Conservation (phyloP, 495 filamentous ascomycete species). For the Hyaloscypha finlandica region DNA sequence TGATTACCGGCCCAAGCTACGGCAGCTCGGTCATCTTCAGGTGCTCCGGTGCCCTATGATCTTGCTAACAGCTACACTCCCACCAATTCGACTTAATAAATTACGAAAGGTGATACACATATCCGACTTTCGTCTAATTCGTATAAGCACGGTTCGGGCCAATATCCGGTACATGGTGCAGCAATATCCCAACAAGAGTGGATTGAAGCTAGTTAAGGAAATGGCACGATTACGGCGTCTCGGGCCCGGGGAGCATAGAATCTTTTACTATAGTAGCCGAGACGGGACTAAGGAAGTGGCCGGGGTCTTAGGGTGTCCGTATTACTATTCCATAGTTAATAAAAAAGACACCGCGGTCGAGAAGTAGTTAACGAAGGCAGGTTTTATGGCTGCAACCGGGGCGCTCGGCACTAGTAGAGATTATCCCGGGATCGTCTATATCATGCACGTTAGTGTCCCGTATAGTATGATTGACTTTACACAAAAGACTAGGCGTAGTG, state of each 20-base stretch:
- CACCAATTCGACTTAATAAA: neutral
- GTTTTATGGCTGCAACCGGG: slow-evolving; percentile 7
- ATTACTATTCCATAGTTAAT: neutral
- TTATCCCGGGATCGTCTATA: slow-evolving; percentile 9
- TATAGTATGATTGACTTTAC: slow-evolving; percentile 14
- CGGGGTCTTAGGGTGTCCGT: neutral
- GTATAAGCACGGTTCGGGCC: neutral
- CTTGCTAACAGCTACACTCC: slow-evolving; percentile 3
- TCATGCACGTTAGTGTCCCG: slow-evolving; percentile 7
- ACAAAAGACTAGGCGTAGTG: slow-evolving; percentile 13
- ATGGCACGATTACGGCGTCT: neutral
- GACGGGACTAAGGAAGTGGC: neutral
- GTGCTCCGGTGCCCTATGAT: neutral
- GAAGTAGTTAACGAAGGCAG: neutral
- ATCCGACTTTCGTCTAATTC: neutral
- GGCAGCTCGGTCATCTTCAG: slow-evolving; percentile 5
- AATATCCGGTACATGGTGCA: slow-evolving; percentile 5
- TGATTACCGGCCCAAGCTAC: slow-evolving; percentile 5
- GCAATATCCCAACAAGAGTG: neutral
- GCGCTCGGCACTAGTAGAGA: slow-evolving; percentile 9
- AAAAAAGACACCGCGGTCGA: neutral
- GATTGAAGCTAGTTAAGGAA: neutral
- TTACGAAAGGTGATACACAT: neutral
- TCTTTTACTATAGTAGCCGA: slow-evolving; percentile 1
- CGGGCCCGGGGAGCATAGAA: neutral